Evolutionary conservation across 2,329 filamentous ascomycete genomes (phyloP).

Genomic region (Cladosporium velox): DNA sequence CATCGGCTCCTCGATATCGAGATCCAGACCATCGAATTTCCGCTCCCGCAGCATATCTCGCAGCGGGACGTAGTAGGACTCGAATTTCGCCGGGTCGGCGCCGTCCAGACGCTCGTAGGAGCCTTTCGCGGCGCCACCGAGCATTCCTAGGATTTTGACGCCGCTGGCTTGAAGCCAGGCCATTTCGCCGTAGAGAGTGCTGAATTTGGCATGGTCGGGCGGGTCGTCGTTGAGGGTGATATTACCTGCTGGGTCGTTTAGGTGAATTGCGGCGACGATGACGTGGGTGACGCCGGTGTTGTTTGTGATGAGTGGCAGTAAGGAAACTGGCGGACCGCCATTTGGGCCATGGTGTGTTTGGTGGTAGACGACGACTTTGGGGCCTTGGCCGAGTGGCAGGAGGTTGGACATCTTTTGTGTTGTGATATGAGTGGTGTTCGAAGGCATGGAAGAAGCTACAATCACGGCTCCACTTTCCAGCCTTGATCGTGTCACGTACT

Average conservation of each 20-base stretch:
- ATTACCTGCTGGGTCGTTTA: slow-evolving; percentile 67
- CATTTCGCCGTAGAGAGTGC: slow-evolving; percentile 77
- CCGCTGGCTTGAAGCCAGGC: slow-evolving; percentile 69
- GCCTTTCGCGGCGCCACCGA: slow-evolving; percentile 80
- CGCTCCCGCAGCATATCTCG: slow-evolving; percentile 63
- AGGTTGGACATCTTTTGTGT: slow-evolving; percentile 22
- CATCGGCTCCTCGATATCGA: slow-evolving; percentile 79
- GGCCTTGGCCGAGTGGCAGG: slow-evolving; percentile 40
- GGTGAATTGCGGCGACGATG: slow-evolving; percentile 82
- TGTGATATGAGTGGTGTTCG: background rate
- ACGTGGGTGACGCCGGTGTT: slow-evolving; percentile 73
- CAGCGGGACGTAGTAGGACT: slow-evolving; percentile 71
- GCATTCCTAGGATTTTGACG: slow-evolving; percentile 80
- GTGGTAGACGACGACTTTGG: slow-evolving; percentile 59
- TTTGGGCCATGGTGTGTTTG: slow-evolving; percentile 63
- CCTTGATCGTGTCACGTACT: background rate
- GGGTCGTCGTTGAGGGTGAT: slow-evolving; percentile 80
- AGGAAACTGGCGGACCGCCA: slow-evolving; percentile 56
- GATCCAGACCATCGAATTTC: slow-evolving; percentile 68
- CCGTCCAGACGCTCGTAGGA: slow-evolving; percentile 64
- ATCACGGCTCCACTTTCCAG: background rate
- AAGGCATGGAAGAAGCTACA: background rate
- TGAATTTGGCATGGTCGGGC: slow-evolving; percentile 64
- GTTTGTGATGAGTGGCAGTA: slow-evolving; percentile 62
- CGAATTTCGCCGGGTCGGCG: slow-evolving; percentile 64